Evolutionary conservation across 352 stramenopile genomes (phyloP), one percentile per base, ranked within the genome.

Genomic region (Globisporangium megalacanthum): DNA sequence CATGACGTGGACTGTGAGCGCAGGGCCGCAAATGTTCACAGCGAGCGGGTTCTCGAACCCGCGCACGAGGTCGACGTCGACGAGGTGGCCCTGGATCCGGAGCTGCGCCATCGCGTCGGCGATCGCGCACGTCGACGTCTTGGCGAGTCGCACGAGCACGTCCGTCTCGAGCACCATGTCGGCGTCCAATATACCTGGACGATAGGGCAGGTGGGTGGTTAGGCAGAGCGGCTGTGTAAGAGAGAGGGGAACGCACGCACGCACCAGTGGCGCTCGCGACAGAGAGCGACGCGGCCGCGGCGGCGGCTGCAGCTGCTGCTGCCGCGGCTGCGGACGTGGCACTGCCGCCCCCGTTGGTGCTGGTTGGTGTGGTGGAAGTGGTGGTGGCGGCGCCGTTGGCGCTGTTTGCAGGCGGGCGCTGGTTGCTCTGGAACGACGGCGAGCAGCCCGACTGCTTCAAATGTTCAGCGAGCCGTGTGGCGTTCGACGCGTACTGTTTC

Each of bases 401-500:
- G 52, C 51, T 45, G 22, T 22, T 51, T 4, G 49, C 58, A 1
- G 61, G 35, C 51, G 66, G 59, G 41, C 79, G 79, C 73, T 93
- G 83, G 68, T 93, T 93, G 69, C 78, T 88, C 71, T 90, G 75
- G 70, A 93, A 91, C 19, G 71, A 72, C 0, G 83, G 83, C 25
- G 64, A 79, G 57, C 83, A 93, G 58, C 75, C 77, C 52, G 76
- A 78, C 68, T 86, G 70, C 58, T 80, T 80, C 33, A 93, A 69
- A 65, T 93, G 83, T 52, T 93, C 83, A 39, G 77, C 83, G 54
- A 93, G 64, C 4, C 83, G 79, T 60, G 83, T 93, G 53, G 83
- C 83, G 60, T 93, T 93, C 48, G 79, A 87, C 47, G 83, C 83
- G 55, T 93, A 93, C 70, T 93, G 80, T 65, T 93, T 93, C 63